Evolutionary conservation across 2,329 filamentous ascomycete genomes (phyloP), one percentile per base, ranked within the genome.

Genomic region (Penicillium sp.): DNA sequence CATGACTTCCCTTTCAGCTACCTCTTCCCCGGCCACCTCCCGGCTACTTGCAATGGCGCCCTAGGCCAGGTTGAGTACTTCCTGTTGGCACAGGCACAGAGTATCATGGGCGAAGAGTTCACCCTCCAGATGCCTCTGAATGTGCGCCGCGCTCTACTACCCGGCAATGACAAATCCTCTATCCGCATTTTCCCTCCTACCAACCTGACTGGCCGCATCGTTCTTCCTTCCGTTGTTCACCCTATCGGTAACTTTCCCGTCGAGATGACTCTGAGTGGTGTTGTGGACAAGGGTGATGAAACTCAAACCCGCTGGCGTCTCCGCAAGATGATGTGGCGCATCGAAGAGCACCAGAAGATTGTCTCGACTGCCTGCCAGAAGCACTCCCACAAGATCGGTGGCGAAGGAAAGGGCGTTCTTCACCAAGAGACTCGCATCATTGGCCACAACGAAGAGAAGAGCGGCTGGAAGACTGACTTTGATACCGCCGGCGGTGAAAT

Each of bases 161-260:
- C 90, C 2, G 89, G 91, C 45, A 81, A 84, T 49, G 91, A 95
- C 57, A 93, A 95, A 75, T 88, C 92, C 75, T 95, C 90, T 14
- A 87, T 96, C 59, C 91, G 93, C 68, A 90, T 97, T 68, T 99
- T 99, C 76, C 94, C 93, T 44, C 93, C 94, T 0, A 99, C 94
- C 63, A 94, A 96, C 76, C 87, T 99, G 67, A 92, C 91, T 62
- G 90, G 91, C 54, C 88, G 87, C 67, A 89, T 94, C 59, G 87
- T 91, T 66, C 87, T 96, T 60, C 88, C 88, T 43, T 86, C 90
- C 33, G 85, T 96, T 60, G 87, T 97, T 59, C 88, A 96, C 76
- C 92, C 93, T 5, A 90, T 92, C 56, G 90, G 91, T 66, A 86
- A 85, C 66, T 93, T 95, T 76, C 88, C 82, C 10, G 83, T 97